Percentiles rank a stretch among this genome's conserved stretches.
These are phyloP conservation scores for Debaryomyces nepalensis DNA, from an alignment of 1,139 yeast species.

Conservation along the genomic window DNA sequence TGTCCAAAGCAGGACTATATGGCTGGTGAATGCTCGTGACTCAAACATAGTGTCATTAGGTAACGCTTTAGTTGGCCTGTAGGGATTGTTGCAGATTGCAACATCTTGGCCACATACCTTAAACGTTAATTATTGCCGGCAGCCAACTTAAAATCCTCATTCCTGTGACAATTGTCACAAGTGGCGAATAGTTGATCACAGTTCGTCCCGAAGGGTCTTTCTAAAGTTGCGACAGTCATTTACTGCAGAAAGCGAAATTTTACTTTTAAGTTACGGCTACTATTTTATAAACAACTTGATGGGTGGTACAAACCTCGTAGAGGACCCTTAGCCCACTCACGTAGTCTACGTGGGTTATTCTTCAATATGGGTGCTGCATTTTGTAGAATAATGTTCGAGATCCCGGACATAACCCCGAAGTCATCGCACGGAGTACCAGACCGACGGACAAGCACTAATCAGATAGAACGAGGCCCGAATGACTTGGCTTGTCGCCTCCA, in stretches of 20 bases:
- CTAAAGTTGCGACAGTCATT: slow-evolving; percentile 7
- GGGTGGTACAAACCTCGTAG: no score
- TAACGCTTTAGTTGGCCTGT: neutral
- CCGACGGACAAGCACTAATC: neutral
- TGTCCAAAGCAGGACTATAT: no score
- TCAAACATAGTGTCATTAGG: neutral
- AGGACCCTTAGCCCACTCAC: neutral
- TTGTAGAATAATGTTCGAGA: neutral
- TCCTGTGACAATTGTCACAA: neutral
- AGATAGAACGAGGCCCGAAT: neutral
- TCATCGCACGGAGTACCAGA: neutral
- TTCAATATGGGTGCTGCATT: no score
- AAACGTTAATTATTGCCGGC: neutral
- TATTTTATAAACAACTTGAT: neutral
- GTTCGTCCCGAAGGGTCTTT: neutral
- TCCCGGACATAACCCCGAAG: neutral
- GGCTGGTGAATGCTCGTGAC: no score
- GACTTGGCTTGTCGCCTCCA: neutral
- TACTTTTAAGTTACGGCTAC: slow-evolving; percentile 3
- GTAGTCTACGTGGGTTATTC: neutral
- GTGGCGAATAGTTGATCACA: neutral
- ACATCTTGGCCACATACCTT: neutral
- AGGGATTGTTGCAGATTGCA: neutral
- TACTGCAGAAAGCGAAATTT: neutral
- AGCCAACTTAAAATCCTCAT: neutral